Evolutionary conservation across 2,329 filamentous ascomycete species (phyloP).

Genomic region (Podosphaera xanthii): DNA sequence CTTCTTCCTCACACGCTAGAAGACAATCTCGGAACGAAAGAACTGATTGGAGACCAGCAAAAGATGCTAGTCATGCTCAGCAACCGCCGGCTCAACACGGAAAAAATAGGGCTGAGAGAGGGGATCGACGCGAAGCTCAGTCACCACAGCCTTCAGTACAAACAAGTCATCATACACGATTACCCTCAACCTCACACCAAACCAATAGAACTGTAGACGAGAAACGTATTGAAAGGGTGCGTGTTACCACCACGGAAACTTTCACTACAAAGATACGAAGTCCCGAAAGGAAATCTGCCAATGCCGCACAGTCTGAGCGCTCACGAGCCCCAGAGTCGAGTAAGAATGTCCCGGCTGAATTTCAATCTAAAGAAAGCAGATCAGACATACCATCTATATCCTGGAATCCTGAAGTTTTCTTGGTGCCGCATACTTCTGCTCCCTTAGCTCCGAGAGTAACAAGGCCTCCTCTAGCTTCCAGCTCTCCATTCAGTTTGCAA

Average conservation of each 20-base stretch:
- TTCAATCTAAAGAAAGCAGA: slow-evolving; percentile 18
- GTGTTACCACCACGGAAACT: slow-evolving; percentile 40
- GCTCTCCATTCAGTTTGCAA: slow-evolving; percentile 45
- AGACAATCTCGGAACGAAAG: slow-evolving; percentile 9
- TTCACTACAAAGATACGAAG: slow-evolving; percentile 35
- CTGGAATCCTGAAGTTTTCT: slow-evolving; percentile 63
- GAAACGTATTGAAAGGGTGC: slow-evolving; percentile 30
- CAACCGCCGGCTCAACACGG: slow-evolving; percentile 12
- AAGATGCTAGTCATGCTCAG: slow-evolving; percentile 11
- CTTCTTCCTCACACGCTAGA: slow-evolving; percentile 15
- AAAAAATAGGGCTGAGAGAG: slow-evolving; percentile 10
- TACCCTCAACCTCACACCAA: slow-evolving; percentile 30
- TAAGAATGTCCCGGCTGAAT: slow-evolving; percentile 11
- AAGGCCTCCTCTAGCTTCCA: slow-evolving; percentile 49
- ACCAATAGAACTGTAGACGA: slow-evolving; percentile 22
- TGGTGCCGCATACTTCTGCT: slow-evolving; percentile 42
- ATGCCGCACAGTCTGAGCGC: slow-evolving; percentile 2
- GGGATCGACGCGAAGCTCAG: slow-evolving; percentile 9
- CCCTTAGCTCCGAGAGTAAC: slow-evolving; percentile 26
- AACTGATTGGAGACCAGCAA: slow-evolving; percentile 12
- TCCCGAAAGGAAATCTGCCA: slow-evolving; percentile 21
- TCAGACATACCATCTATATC: slow-evolving; percentile 27
- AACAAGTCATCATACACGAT: slow-evolving; percentile 28
- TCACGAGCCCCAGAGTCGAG: slow-evolving; percentile 8
- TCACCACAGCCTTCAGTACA: slow-evolving; percentile 11